phyloP scores from a whole-genome alignment of 768 basidiomycete species.

The Termitomyces sp. region DNA sequence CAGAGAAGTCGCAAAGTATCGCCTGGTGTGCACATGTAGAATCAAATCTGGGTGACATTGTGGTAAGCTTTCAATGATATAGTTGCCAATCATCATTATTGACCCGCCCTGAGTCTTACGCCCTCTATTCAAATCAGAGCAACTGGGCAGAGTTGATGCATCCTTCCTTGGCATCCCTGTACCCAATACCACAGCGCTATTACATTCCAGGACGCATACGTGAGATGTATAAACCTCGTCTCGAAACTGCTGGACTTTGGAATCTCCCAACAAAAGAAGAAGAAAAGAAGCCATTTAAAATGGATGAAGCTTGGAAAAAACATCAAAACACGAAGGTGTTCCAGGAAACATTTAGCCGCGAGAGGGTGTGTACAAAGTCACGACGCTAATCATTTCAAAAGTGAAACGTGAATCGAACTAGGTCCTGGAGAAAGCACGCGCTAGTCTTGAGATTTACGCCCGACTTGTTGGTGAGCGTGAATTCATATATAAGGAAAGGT shows the following conservation, averaged over 20 bases:
- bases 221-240: slow-evolving; percentile 47
- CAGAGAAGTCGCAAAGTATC: slow-evolving; percentile 48
- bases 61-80: slow-evolving; percentile 44
- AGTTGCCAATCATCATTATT: background rate
- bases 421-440: slow-evolving; percentile 58
- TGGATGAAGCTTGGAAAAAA: slow-evolving; percentile 26
- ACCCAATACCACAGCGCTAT: slow-evolving; percentile 68
- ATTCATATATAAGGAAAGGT: slow-evolving; percentile 54
- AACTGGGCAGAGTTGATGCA: slow-evolving; percentile 64
- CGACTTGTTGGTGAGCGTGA: slow-evolving; percentile 46
- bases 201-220: slow-evolving; percentile 68
- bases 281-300: slow-evolving; percentile 40
- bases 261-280: slow-evolving; percentile 37
- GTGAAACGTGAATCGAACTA: slow-evolving; percentile 20
- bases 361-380: slow-evolving; percentile 46
- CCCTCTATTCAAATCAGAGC: slow-evolving; percentile 54
- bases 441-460: slow-evolving; percentile 54
- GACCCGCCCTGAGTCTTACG: slow-evolving; percentile 45
- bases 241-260: slow-evolving; percentile 69
- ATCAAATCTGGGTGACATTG: slow-evolving; percentile 62
- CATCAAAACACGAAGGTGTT: slow-evolving; percentile 33
- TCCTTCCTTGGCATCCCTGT: slow-evolving; percentile 50
- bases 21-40: slow-evolving; percentile 71
- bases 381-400: background rate
- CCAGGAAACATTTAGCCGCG: slow-evolving; percentile 56